These are phyloP conservation scores for Flaveria floridana DNA, from an alignment of 140 eudicot genomes.

Conservation along the genomic window DNA sequence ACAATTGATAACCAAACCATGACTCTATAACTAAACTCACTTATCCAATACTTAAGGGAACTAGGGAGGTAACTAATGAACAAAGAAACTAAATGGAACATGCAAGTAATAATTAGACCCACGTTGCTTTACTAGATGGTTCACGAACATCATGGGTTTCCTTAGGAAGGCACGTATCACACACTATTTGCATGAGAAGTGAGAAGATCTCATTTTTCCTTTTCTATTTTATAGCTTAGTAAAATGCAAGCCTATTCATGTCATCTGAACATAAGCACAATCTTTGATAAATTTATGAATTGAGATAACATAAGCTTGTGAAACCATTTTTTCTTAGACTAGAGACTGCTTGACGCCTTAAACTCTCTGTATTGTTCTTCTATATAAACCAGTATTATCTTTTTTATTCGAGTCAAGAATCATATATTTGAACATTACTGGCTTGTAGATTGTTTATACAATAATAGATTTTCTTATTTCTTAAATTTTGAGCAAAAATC, in stretches of 20 bases:
- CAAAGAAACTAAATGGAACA: too few species aligned
- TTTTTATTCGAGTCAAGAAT: neutral
- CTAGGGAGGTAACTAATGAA: too few species aligned
- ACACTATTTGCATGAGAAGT: neutral
- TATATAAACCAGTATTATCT: too few species aligned
- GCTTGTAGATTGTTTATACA: neutral
- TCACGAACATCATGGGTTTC: too few species aligned
- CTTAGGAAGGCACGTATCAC: too few species aligned
- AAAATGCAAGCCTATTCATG: neutral
- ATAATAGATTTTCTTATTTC: neutral
- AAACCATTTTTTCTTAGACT: neutral
- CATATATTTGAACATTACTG: neutral
- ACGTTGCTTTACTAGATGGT: too few species aligned
- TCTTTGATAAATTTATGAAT: conserved; percentile 2
- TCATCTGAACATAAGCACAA: neutral
- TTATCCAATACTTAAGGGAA: too few species aligned
- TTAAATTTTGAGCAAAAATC: conserved; percentile 7
- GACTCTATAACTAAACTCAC: too few species aligned
- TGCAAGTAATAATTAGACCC: too few species aligned
- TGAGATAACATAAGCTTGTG: neutral
- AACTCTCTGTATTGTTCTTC: neutral
- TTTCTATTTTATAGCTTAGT: neutral
- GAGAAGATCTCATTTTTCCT: neutral
- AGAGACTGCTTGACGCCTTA: neutral
- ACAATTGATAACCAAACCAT: too few species aligned